Percentiles rank a stretch among this genome's conserved stretches.
Evolutionary conservation across 768 basidiomycete genomes (phyloP).

Genomic region (Collybiopsis confluens): DNA sequence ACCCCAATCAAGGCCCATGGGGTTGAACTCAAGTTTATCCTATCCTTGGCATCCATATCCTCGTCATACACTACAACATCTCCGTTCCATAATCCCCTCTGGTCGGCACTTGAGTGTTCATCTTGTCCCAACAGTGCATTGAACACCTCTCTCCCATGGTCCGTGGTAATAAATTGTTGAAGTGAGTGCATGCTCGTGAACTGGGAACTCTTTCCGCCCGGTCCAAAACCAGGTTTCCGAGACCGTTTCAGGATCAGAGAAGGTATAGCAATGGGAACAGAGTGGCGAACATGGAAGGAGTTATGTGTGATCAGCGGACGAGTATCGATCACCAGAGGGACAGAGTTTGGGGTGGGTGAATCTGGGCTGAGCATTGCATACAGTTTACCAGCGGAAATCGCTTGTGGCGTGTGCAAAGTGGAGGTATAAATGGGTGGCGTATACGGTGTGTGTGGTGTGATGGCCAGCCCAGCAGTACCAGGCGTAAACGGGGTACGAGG

Average conservation of each 20-base stretch:
- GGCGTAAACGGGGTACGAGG: constrained; percentile 11
- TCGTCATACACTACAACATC: constrained; percentile 75
- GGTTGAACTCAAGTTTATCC: constrained; percentile 46
- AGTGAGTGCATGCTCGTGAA: constrained; percentile 66
- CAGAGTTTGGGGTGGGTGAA: background rate
- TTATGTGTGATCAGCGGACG: constrained; percentile 66
- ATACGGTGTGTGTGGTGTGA: constrained; percentile 5
- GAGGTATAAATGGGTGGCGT: constrained; percentile 17
- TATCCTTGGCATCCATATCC: constrained; percentile 68
- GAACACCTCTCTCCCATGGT: constrained; percentile 69
- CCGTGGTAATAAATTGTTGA: constrained; percentile 79
- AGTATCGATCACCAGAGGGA: constrained; percentile 78
- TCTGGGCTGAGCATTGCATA: constrained; percentile 35
- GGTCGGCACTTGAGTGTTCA: background rate
- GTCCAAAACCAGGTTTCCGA: constrained; percentile 51
- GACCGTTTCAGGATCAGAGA: constrained; percentile 87
- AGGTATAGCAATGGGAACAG: constrained; percentile 84
- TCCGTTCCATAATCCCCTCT: constrained; percentile 57
- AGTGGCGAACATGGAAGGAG: constrained; percentile 58
- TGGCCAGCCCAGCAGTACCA: background rate
- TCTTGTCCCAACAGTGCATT: constrained; percentile 47
- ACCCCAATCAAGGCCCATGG: constrained; percentile 72
- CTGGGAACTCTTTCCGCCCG: constrained; percentile 29
- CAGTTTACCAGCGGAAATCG: constrained; percentile 45
- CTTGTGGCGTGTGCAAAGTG: constrained; percentile 14